Conservation (phyloP, 148 eudicot species). For the Amaranthus palmeri region DNA sequence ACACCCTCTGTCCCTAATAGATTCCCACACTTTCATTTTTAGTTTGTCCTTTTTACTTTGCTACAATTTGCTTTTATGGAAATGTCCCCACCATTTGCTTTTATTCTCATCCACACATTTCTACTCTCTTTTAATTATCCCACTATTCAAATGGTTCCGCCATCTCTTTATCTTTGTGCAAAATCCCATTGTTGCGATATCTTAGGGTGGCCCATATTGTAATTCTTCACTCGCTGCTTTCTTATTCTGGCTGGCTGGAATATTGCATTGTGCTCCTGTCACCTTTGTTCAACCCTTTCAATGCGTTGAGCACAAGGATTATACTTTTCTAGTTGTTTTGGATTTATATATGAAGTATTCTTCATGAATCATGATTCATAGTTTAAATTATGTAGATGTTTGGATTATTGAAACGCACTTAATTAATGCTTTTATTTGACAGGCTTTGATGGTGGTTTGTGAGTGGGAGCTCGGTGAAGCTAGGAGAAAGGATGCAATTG, state of each 20-base stretch:
- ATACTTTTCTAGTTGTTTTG: not conserved
- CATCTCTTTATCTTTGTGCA: no score
- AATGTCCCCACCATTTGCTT: no score
- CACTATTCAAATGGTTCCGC: no score
- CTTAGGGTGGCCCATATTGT: no score
- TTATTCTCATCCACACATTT: no score
- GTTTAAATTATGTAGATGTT: not conserved
- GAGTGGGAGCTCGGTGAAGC: slow-evolving; percentile 93
- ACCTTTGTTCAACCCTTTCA: not conserved
- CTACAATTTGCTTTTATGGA: no score
- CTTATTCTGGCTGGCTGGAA: not conserved
- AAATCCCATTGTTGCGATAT: no score
- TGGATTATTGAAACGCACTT: slow-evolving; percentile 5
- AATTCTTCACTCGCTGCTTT: not conserved
- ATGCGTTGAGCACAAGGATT: not conserved
- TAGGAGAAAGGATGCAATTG: slow-evolving; percentile 71
- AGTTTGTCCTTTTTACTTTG: no score
- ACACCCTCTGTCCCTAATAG: not conserved
- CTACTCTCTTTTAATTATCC: no score
- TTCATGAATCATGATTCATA: not conserved
- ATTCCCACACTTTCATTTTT: no score
- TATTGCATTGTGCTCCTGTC: not conserved
- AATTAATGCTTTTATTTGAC: slow-evolving; percentile 6
- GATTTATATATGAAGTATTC: not conserved
- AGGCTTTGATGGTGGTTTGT: slow-evolving; percentile 89